A percentile compares a stretch with the other conserved stretches of the same genome.
These are phyloP conservation scores for Neopestalotiopsis rosae DNA, from an alignment of 2,329 filamentous ascomycete genomes.

Conservation along the genomic window DNA sequence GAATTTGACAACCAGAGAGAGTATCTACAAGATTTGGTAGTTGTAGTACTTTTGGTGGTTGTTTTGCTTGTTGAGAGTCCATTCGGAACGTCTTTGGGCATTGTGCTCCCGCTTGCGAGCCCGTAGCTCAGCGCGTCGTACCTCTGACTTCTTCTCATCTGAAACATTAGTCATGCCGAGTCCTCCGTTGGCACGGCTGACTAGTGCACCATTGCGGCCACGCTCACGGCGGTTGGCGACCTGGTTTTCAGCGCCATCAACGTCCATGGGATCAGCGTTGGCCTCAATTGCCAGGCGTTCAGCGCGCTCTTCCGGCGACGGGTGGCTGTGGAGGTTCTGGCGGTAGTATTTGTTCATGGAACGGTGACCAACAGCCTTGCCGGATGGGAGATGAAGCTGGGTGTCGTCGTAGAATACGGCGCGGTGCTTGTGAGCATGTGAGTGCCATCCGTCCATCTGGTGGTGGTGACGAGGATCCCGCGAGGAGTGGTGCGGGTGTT, in stretches of 20 bases:
- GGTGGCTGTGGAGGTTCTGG: slow-evolving; percentile 89
- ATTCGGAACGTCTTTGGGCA: slow-evolving; percentile 67
- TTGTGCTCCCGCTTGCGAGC: slow-evolving; percentile 69
- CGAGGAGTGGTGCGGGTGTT: slow-evolving; percentile 78
- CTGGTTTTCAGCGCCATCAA: slow-evolving; percentile 37
- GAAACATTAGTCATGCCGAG: slow-evolving; percentile 83
- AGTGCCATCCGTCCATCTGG: slow-evolving; percentile 79
- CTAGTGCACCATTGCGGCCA: slow-evolving; percentile 58
- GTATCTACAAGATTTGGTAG: slow-evolving; percentile 45
- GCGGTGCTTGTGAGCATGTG: slow-evolving; percentile 78
- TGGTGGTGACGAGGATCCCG: slow-evolving; percentile 74
- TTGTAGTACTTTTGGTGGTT: slow-evolving; percentile 76
- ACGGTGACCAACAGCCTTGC: slow-evolving; percentile 87
- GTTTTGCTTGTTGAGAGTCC: slow-evolving; percentile 71
- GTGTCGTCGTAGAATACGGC: slow-evolving; percentile 91
- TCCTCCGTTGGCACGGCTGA: slow-evolving; percentile 75
- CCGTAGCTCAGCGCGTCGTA: slow-evolving; percentile 70
- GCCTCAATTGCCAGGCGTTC: slow-evolving; percentile 68
- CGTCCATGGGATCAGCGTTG: slow-evolving; percentile 42
- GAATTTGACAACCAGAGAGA: background rate
- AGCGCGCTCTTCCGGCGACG: slow-evolving; percentile 76
- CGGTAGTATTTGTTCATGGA: slow-evolving; percentile 87
- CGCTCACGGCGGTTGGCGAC: slow-evolving; percentile 42
- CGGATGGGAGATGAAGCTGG: slow-evolving; percentile 90
- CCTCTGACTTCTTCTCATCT: slow-evolving; percentile 75